A percentile compares a stretch with the other conserved stretches of the same genome.
phyloP scores from a whole-genome alignment of 164 flowering plant genomes.

The Echeveria elegans region DNA sequence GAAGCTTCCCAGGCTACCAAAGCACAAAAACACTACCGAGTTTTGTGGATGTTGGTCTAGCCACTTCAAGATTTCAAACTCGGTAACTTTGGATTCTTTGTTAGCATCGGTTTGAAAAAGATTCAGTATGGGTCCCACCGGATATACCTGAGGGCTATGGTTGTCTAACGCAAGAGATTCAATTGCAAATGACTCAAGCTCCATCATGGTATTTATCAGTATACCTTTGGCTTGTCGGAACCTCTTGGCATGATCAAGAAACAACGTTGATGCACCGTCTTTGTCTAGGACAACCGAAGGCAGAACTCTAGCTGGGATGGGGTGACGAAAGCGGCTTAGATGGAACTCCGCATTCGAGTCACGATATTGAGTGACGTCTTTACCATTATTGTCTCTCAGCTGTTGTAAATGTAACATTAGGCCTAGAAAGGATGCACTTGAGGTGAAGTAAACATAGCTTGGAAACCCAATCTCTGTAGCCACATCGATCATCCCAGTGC shows the following conservation, averaged over 20 bases:
- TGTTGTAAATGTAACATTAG: slow-evolving; percentile 18
- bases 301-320: slow-evolving; percentile 21
- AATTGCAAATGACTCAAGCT: slow-evolving; percentile 29
- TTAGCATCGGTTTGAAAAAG: neutral
- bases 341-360: slow-evolving; percentile 10
- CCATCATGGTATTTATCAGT: slow-evolving; percentile 25
- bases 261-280: neutral
- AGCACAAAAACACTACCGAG: slow-evolving; percentile 29
- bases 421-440: slow-evolving; percentile 20
- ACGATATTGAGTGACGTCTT: slow-evolving; percentile 12
- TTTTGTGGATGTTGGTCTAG: slow-evolving; percentile 20
- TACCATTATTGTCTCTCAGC: neutral
- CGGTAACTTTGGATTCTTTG: too few species aligned
- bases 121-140: slow-evolving; percentile 31
- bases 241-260: slow-evolving; percentile 4
- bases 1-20: slow-evolving; percentile 28
- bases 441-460: slow-evolving; percentile 23
- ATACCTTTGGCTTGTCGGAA: slow-evolving; percentile 23
- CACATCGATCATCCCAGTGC: slow-evolving; percentile 34
- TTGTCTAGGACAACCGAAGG: slow-evolving; percentile 4
- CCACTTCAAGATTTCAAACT: slow-evolving; percentile 15
- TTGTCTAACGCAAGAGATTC: neutral
- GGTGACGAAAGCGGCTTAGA: slow-evolving; percentile 13
- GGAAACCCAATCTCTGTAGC: slow-evolving; percentile 33
- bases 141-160: slow-evolving; percentile 18